Percentiles rank a stretch among this genome's conserved stretches.
Evolutionary conservation across 192 early-diverging fungal species (phyloP).

Genomic region (Linnemannia zychae): DNA sequence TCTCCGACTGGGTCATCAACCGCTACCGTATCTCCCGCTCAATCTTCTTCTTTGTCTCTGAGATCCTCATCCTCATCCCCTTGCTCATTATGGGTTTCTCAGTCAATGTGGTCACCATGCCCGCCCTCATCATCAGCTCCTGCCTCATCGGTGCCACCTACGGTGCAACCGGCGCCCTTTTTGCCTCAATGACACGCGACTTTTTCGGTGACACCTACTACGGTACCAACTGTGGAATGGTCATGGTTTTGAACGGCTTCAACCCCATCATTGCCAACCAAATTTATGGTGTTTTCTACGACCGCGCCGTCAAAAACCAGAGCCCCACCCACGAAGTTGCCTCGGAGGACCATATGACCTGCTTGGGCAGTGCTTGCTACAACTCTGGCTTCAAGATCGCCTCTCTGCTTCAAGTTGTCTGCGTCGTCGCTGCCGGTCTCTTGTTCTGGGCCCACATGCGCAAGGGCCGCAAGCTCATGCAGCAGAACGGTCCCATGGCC

Average conservation of each 20-base stretch:
- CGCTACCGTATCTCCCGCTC: slow-evolving; percentile 53
- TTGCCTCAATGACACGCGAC: slow-evolving; percentile 52
- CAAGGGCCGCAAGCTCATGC: slow-evolving; percentile 39
- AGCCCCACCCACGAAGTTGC: not conserved
- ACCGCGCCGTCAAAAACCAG: slow-evolving; percentile 35
- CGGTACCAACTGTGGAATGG: slow-evolving; percentile 50
- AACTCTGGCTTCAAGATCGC: slow-evolving; percentile 46
- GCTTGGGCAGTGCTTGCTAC: slow-evolving; percentile 42
- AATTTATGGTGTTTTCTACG: slow-evolving; percentile 53
- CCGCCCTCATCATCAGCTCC: slow-evolving; percentile 26
- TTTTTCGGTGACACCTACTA: slow-evolving; percentile 51
- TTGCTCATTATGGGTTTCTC: slow-evolving; percentile 51
- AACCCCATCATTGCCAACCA: slow-evolving; percentile 54
- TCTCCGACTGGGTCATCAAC: slow-evolving; percentile 53
- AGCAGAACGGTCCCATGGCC: slow-evolving; percentile 1
- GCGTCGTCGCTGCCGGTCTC: slow-evolving; percentile 38
- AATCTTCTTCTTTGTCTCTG: slow-evolving; percentile 50
- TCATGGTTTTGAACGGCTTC: slow-evolving; percentile 53
- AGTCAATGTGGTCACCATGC: slow-evolving; percentile 7
- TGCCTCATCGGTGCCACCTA: slow-evolving; percentile 51
- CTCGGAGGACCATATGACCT: slow-evolving; percentile 22
- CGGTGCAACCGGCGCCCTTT: slow-evolving; percentile 48
- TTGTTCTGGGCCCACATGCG: slow-evolving; percentile 53
- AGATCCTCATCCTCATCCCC: slow-evolving; percentile 45
- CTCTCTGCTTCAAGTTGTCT: slow-evolving; percentile 45